Conservation (phyloP, 1,284 basidiomycete species). For the Cutaneotrichosporon sp. region DNA sequence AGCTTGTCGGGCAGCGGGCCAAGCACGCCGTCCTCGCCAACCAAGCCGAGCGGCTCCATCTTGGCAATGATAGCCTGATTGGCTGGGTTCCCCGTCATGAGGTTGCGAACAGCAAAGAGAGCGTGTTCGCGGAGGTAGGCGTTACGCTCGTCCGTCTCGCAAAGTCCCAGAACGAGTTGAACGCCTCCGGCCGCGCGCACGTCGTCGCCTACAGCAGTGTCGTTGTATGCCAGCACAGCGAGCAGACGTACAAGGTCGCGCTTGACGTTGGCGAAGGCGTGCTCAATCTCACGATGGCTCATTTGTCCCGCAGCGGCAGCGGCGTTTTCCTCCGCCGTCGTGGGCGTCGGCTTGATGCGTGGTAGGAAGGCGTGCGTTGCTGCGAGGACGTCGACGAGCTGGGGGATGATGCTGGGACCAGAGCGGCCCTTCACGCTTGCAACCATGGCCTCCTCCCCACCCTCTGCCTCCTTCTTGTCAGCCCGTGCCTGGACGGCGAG, state of each 20-base stretch:
- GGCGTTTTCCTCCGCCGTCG: conserved; percentile 26
- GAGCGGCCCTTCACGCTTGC: conserved; percentile 29
- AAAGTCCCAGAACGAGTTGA: conserved; percentile 75
- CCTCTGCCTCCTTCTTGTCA: conserved; percentile 1
- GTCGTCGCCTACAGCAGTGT: conserved; percentile 67
- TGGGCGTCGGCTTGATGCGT: conserved; percentile 59
- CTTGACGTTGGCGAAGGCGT: conserved; percentile 66
- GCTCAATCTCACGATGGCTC: conserved; percentile 46
- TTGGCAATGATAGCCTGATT: conserved; percentile 75
- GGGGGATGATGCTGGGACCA: conserved; percentile 58
- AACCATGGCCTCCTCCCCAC: conserved; percentile 34
- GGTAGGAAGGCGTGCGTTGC: conserved; percentile 72
- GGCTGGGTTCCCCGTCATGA: conserved; percentile 69
- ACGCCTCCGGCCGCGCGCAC: conserved; percentile 70
- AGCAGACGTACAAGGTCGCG: conserved; percentile 72
- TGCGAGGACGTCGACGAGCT: conserved; percentile 65
- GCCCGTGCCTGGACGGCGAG: conserved; percentile 53
- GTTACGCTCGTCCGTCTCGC: conserved; percentile 83
- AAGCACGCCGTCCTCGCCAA: conserved; percentile 62
- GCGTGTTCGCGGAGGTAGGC: conserved; percentile 88
- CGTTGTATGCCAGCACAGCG: conserved; percentile 67
- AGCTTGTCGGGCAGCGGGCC: conserved; percentile 53
- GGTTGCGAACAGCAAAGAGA: conserved; percentile 73
- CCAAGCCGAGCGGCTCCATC: conserved; percentile 61
- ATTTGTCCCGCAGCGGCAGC: neutral